phyloP scores from a whole-genome alignment of 805 yeast genomes.

The Isabelozyma gotoi region DNA sequence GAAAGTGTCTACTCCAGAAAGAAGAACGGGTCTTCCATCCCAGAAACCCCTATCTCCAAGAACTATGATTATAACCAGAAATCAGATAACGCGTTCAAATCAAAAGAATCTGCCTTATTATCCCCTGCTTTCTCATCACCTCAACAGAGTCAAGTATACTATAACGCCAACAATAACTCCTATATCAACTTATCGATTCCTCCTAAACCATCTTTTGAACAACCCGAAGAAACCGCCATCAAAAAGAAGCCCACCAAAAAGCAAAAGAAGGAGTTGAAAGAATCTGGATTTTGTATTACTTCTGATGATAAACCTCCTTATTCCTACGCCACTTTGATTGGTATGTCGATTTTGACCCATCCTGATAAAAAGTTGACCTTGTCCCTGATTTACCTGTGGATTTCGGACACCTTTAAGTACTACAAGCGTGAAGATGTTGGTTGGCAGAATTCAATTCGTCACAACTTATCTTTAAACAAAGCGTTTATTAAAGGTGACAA shows the following conservation, averaged over 20 bases:
- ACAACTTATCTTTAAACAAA: conserved; percentile 87
- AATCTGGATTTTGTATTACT: conserved; percentile 41
- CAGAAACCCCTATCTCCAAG: conserved; percentile 9
- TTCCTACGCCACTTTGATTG: conserved; percentile 90
- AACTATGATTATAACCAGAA: conserved; percentile 4
- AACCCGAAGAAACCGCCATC: conserved; percentile 27
- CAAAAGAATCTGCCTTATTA: conserved; percentile 18
- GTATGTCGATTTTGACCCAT: conserved; percentile 88
- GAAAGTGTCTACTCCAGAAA: conserved; percentile 17
- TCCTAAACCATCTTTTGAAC: conserved; percentile 11
- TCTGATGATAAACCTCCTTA: conserved; percentile 83
- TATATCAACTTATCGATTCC: conserved; percentile 1
- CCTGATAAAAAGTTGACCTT: conserved; percentile 45
- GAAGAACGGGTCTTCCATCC: conserved; percentile 7
- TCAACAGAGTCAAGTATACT: conserved; percentile 19
- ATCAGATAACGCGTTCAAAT: conserved; percentile 3
- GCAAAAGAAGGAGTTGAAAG: conserved; percentile 25
- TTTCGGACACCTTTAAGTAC: conserved; percentile 77
- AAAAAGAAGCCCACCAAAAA: conserved; percentile 27
- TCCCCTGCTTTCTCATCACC: conserved; percentile 53
- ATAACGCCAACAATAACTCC: conserved; percentile 1
- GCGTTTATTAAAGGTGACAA: conserved; percentile 90
- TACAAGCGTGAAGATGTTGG: conserved; percentile 86
- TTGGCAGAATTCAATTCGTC: conserved; percentile 97
- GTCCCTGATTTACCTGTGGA: conserved; percentile 87